Base-by-base conservation (phyloP, 2,329 filamentous ascomycete genomes). In the Colletotrichum sp. region DNA sequence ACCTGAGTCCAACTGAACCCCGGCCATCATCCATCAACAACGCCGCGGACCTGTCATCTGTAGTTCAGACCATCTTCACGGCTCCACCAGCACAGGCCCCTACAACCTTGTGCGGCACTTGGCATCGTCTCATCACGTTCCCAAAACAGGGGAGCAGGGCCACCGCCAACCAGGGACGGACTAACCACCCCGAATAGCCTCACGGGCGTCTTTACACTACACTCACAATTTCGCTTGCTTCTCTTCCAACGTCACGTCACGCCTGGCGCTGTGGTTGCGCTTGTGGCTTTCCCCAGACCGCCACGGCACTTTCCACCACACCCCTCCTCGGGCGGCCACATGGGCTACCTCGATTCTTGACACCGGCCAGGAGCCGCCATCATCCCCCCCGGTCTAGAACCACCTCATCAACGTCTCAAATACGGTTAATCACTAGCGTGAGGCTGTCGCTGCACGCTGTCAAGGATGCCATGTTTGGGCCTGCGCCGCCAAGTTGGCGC, bases 71-170 rank as follows among this genome's bases (percentile, higher is more conserved):
- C 67, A 66, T 65, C 27, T 22, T 15, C 48, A 27, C 6, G 60
- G 27, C 32, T 52, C 67, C 72, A 60, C 44, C n/a, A 48, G 67
- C 72, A 60, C 72, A 59, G 72, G 48, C 72, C 59, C 65, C 55
- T 74, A 63, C 57, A 67, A 69, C 71, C 36, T 70, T 66, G 39
- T 71, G 71, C 74, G 74, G 71, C 74, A 66, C 74, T 77, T 77
- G 74, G 71, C 74, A 39, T 64, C 71, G 74, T 77, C 74, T 77
- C 74, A 75, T 68, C 61, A 65, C 55, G 44, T 74, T 66, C 39
- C 74, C 60, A 77, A 74, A 74, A 61, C 65, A 66, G 70, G 68
- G 71, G 61, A 66, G 44, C 44, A 52, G 44, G 44, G 44, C 44
- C 44, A 61, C 59, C 59, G 65, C 25, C 27, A 55, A 22, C 61